A percentile compares a stretch with the other conserved stretches of the same genome.
Conservation (phyloP, 495 filamentous ascomycete genomes). For the Trichoderma parareesei region DNA sequence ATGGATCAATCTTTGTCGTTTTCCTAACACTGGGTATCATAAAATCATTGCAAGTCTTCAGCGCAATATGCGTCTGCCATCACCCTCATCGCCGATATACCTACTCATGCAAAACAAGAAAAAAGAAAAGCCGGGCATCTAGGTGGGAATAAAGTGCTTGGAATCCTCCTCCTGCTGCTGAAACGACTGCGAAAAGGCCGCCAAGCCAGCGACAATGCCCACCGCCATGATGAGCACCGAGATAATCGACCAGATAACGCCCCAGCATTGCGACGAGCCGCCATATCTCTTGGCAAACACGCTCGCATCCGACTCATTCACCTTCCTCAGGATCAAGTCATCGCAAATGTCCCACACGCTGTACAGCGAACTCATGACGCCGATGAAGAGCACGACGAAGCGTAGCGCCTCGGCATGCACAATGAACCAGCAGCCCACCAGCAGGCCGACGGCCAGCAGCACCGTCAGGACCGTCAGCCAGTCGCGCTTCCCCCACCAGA, state of each 20-base stretch:
- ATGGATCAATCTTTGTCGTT: background rate
- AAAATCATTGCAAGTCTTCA: background rate
- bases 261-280: slow-evolving; percentile 76
- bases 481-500: slow-evolving; percentile 73
- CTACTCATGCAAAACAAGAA: background rate
- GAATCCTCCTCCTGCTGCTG: slow-evolving; percentile 40
- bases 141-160: slow-evolving; percentile 12
- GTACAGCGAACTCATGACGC: slow-evolving; percentile 70
- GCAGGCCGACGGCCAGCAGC: slow-evolving; percentile 56
- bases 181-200: slow-evolving; percentile 63
- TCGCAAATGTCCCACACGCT: slow-evolving; percentile 85
- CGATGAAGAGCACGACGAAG: slow-evolving; percentile 74
- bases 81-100: background rate
- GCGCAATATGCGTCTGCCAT: background rate
- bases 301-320: slow-evolving; percentile 73
- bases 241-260: slow-evolving; percentile 67
- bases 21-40: slow-evolving; percentile 6
- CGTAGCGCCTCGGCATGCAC: slow-evolving; percentile 61
- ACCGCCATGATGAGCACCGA: slow-evolving; percentile 58
- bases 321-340: slow-evolving; percentile 74
- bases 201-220: slow-evolving; percentile 64
- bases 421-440: slow-evolving; percentile 76
- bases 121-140: background rate
- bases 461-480: slow-evolving; percentile 69
- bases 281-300: slow-evolving; percentile 72